phyloP scores from a whole-genome alignment of 371 early-diverging fungal genomes.

The Mucor indicus region DNA sequence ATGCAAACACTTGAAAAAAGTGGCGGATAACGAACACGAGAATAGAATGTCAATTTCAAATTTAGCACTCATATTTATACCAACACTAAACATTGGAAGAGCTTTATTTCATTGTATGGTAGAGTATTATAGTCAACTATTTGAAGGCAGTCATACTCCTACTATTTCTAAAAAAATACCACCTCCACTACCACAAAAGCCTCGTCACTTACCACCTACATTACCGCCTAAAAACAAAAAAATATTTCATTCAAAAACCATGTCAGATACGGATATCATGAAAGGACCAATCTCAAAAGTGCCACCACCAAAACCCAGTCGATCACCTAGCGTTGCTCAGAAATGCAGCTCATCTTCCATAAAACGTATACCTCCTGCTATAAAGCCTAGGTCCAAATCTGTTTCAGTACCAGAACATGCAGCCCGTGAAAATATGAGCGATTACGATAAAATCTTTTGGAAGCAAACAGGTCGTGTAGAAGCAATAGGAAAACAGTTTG shows the following conservation, averaged over 20 bases:
- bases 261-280: slow-evolving; percentile 26
- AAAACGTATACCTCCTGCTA: slow-evolving; percentile 7
- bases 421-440: not conserved
- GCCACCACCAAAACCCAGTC: slow-evolving; percentile 34
- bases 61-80: slow-evolving; percentile 79
- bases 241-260: slow-evolving; percentile 19
- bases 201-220: slow-evolving; percentile 18
- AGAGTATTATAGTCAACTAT: slow-evolving; percentile 27
- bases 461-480: slow-evolving; percentile 15
- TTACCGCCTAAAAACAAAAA: slow-evolving; percentile 2
- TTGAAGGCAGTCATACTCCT: slow-evolving; percentile 3
- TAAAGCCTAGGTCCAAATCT: slow-evolving; percentile 34
- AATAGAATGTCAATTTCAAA: slow-evolving; percentile 83
- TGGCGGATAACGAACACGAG: slow-evolving; percentile 54
- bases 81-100: slow-evolving; percentile 73
- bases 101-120: slow-evolving; percentile 60
- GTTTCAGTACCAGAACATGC: slow-evolving; percentile 14
- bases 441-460: not conserved
- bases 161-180: slow-evolving; percentile 12
- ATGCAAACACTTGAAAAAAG: slow-evolving; percentile 65
- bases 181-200: slow-evolving; percentile 37
- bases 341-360: not conserved
- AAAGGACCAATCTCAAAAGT: not conserved
- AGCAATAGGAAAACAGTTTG: slow-evolving; percentile 23
- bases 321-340: slow-evolving; percentile 6